These are phyloP conservation scores for Fraxinus xanthoxyloides DNA, from an alignment of 305 asterid genomes.

Conservation along the genomic window DNA sequence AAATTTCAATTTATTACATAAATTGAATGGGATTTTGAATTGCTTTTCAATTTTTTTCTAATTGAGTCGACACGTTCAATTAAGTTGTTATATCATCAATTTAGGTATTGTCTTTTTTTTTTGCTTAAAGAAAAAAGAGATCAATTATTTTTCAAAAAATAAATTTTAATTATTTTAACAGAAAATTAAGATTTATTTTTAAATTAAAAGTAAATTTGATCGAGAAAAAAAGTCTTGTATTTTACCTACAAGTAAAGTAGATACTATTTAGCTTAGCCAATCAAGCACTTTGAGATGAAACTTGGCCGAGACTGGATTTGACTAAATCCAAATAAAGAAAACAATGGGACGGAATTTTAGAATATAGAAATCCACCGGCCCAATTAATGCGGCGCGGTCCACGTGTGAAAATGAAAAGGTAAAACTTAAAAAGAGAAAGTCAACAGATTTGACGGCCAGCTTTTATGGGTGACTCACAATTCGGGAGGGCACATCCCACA, in stretches of 20 bases:
- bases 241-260: not conserved
- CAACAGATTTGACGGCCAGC: conserved; percentile 38
- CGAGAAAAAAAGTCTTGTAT: not conserved
- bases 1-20: no score
- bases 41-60: not conserved
- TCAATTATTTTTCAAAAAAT: no score
- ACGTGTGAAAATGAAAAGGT: conserved; percentile 61
- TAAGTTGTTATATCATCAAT: not conserved
- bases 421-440: conserved; percentile 30
- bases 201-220: no score
- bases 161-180: no score
- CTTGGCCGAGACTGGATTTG: conserved; percentile 52
- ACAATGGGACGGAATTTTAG: not conserved
- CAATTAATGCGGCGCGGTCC: conserved; percentile 78
- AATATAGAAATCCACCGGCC: conserved; percentile 45
- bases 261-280: not conserved
- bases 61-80: not conserved
- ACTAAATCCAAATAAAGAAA: conserved; percentile 22
- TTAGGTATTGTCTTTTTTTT: not conserved
- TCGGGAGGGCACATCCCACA: not conserved
- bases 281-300: not conserved
- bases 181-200: not conserved
- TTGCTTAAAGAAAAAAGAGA: no score
- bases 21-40: no score
- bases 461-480: not conserved